A percentile compares a stretch with the other conserved stretches of the same genome.
Conservation (phyloP, 2,329 filamentous ascomycete genomes). For the Aspergillus phoenicis region DNA sequence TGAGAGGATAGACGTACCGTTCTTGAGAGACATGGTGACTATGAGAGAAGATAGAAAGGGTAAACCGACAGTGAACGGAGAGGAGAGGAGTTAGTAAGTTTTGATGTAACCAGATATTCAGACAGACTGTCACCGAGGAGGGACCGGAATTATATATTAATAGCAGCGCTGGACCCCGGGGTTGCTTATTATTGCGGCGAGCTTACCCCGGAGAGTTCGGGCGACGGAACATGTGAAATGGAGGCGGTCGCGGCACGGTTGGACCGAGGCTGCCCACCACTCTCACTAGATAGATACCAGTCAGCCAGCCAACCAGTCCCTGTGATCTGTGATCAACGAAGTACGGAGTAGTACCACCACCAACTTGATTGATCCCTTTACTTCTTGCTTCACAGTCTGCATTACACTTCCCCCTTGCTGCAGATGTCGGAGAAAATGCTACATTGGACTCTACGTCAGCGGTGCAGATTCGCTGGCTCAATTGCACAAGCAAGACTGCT, state of each 20-base stretch:
- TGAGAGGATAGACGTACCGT: conserved; percentile 56
- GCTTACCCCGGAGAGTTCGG: conserved; percentile 29
- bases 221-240: conserved; percentile 26
- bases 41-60: neutral
- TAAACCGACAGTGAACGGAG: conserved; percentile 3
- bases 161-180: conserved; percentile 22
- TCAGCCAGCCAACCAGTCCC: neutral
- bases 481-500: neutral
- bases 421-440: neutral
- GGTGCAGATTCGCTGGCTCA: too few relatives aligned
- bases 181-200: conserved; percentile 21
- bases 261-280: conserved; percentile 21
- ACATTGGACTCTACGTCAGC: neutral
- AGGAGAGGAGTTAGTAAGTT: conserved; percentile 7
- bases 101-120: conserved; percentile 11
- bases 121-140: conserved; percentile 8
- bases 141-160: conserved; percentile 22
- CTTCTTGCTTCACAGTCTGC: neutral
- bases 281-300: too few relatives aligned
- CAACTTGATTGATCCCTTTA: too few relatives aligned
- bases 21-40: conserved; percentile 70
- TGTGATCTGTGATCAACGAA: conserved; percentile 5
- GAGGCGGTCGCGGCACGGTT: conserved; percentile 18
- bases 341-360: too few relatives aligned
- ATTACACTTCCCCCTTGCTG: neutral